Conservation (phyloP, 2,329 filamentous ascomycete genomes). For the Fusarium odoratissimum region DNA sequence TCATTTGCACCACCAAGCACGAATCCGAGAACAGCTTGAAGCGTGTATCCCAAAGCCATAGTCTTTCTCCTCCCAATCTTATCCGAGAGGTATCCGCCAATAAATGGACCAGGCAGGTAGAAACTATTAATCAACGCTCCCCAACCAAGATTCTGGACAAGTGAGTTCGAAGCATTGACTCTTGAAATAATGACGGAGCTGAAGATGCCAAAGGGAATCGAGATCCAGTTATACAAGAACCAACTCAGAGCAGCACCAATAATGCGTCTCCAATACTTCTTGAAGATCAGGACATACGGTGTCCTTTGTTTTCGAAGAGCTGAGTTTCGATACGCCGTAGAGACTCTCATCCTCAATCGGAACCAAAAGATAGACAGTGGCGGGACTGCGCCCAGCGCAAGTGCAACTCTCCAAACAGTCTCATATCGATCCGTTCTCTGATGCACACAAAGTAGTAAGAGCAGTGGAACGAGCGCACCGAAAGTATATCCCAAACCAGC, state of each 20-base stretch:
- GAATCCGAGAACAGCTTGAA: neutral
- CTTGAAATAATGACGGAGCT: neutral
- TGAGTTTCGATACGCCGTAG: neutral
- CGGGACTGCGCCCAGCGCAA: neutral
- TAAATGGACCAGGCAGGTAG: neutral
- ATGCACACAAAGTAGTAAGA: neutral
- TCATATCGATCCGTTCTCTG: neutral
- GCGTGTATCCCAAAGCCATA: neutral
- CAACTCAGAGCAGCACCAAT: neutral
- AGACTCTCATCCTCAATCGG: constrained; percentile 7
- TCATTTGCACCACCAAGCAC: neutral
- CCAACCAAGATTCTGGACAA: constrained; percentile 8
- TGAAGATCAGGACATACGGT: neutral
- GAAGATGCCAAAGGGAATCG: constrained; percentile 5
- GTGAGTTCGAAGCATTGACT: constrained; percentile 7
- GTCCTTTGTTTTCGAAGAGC: neutral
- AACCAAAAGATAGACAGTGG: constrained; percentile 14
- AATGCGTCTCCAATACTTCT: constrained; percentile 8
- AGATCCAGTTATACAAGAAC: constrained; percentile 17
- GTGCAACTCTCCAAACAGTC: neutral
- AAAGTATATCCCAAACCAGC: constrained; percentile 3
- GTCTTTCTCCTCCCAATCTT: neutral
- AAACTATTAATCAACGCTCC: constrained; percentile 4
- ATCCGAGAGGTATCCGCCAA: neutral
- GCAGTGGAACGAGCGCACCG: neutral